Evolutionary conservation across 2,329 filamentous ascomycete genomes (phyloP).

Genomic region (Venturia nashicola): DNA sequence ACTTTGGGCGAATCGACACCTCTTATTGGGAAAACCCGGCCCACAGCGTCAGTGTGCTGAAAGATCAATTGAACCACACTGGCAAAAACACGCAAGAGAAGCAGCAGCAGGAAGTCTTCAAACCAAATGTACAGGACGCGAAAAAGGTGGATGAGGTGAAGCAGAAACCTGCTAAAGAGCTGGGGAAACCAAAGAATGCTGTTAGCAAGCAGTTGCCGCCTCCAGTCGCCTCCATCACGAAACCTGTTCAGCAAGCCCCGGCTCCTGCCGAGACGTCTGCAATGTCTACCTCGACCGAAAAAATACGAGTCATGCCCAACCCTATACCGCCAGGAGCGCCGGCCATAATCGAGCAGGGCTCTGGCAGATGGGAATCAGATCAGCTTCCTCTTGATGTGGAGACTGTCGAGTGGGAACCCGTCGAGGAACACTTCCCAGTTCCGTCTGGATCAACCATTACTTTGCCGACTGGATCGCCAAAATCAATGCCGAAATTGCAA

Average conservation of each 20-base stretch:
- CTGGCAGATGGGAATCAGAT: conserved; percentile 13
- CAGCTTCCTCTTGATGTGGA: conserved; percentile 14
- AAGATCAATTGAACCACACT: conserved; percentile 1
- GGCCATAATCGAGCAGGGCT: conserved; percentile 11
- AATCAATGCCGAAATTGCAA: conserved; percentile 66
- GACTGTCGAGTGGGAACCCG: conserved; percentile 59
- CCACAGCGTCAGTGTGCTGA: not conserved
- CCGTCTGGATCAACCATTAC: conserved; percentile 56
- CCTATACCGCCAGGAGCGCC: conserved; percentile 3
- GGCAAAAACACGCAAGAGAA: conserved; percentile 6
- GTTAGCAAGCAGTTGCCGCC: conserved; percentile 5
- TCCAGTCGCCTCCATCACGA: conserved; percentile 2
- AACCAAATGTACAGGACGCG: not conserved
- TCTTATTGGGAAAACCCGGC: conserved; percentile 3
- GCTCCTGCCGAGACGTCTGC: not conserved
- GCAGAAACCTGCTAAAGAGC: not conserved
- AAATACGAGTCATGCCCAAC: conserved; percentile 5
- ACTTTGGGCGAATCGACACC: conserved; percentile 25
- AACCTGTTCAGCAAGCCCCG: conserved; percentile 8
- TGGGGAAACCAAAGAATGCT: not conserved
- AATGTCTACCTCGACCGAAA: not conserved
- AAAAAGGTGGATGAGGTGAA: conserved; percentile 2
- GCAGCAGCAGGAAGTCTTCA: conserved; percentile 1
- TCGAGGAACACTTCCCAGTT: conserved; percentile 67
- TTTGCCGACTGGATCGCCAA: conserved; percentile 60